Conservation (phyloP, 495 filamentous ascomycete genomes). For the Penicillium egyptiacum region DNA sequence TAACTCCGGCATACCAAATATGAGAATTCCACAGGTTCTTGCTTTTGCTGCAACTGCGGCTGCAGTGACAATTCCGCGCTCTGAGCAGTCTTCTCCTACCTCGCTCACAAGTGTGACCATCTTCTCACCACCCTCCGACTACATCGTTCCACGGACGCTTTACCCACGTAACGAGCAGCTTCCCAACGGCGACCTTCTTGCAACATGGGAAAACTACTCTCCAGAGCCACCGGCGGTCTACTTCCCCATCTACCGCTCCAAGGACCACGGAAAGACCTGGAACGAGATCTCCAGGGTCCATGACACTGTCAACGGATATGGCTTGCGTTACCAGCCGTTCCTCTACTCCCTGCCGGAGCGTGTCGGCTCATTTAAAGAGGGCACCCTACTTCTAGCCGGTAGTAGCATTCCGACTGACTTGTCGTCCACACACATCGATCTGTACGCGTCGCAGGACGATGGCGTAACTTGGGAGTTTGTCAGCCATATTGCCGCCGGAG, state of each 20-base stretch:
- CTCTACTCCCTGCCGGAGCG: slow-evolving; percentile 58
- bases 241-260: slow-evolving; percentile 65
- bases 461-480: slow-evolving; percentile 66
- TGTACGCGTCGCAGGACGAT: slow-evolving; percentile 61
- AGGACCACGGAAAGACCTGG: slow-evolving; percentile 63
- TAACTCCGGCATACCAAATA: slow-evolving; percentile 7
- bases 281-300: slow-evolving; percentile 58
- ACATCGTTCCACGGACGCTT: slow-evolving; percentile 34
- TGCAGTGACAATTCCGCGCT: slow-evolving; percentile 14
- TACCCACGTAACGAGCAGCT: slow-evolving; percentile 28
- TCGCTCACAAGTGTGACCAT: slow-evolving; percentile 26
- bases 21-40: slow-evolving; percentile 23
- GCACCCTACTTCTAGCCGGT: slow-evolving; percentile 62
- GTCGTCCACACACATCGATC: slow-evolving; percentile 62
- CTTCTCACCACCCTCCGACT: slow-evolving; percentile 36
- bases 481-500: slow-evolving; percentile 63
- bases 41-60: slow-evolving; percentile 19
- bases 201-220: slow-evolving; percentile 66
- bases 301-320: slow-evolving; percentile 63
- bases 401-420: slow-evolving; percentile 64
- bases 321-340: slow-evolving; percentile 67
- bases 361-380: slow-evolving; percentile 56
- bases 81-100: slow-evolving; percentile 8
- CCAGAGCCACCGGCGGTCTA: slow-evolving; percentile 56
- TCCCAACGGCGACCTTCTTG: slow-evolving; percentile 25